A percentile compares a stretch with the other conserved stretches of the same genome.
Conservation (phyloP, 129 eudicot species). For the Arctium minus region DNA sequence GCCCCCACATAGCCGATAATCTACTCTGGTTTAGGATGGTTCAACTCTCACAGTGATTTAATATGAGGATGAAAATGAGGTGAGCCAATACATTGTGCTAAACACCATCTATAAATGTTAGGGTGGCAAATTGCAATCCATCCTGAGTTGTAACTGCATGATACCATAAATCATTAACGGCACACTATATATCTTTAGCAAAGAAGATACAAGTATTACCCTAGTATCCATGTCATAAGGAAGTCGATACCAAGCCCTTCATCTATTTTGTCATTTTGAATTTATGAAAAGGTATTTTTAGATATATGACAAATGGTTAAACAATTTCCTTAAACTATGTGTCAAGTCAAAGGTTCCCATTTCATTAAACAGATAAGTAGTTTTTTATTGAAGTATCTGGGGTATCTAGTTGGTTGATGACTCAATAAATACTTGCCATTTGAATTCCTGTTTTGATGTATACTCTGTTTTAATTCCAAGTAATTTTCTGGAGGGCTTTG, state of each 20-base stretch:
- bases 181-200: not conserved
- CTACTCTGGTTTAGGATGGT: too few relatives aligned
- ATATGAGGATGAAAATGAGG: not conserved
- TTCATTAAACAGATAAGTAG: not conserved
- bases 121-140: not conserved
- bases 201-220: slow-evolving; percentile 35
- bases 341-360: not conserved
- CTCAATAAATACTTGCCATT: not conserved
- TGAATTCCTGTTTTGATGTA: not conserved
- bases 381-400: not conserved
- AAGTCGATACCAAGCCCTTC: slow-evolving; percentile 65
- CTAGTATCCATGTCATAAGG: slow-evolving; percentile 64
- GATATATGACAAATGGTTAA: not conserved
- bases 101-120: not conserved
- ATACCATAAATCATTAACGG: not conserved
- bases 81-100: not conserved
- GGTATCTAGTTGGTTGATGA: not conserved
- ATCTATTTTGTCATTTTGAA: not conserved
- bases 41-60: not conserved
- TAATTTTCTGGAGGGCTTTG: not conserved
- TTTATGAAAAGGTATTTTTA: not conserved
- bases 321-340: not conserved
- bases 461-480: not conserved
- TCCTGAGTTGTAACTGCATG: not conserved
- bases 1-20: too few relatives aligned